Conservation (phyloP, 106 monocot species). For the Hemerocallis citrina region DNA sequence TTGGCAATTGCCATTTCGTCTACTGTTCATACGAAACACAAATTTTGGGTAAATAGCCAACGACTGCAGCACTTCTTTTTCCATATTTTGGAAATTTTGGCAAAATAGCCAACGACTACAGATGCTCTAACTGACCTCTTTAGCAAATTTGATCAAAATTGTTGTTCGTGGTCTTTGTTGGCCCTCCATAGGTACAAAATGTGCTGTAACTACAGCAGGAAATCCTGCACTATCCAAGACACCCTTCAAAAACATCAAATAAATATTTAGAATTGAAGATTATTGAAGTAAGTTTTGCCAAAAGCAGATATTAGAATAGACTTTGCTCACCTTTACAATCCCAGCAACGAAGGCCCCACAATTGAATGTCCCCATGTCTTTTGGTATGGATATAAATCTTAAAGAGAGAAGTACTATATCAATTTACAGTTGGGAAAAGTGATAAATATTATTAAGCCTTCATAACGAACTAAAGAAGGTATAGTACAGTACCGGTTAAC, state of each 20-base stretch:
- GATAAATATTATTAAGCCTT: background rate
- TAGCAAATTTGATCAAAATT: conserved; percentile 95
- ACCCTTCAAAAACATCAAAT: conserved; percentile 44
- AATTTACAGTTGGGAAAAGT: background rate
- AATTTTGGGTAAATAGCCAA: too few relatives aligned
- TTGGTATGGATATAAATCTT: conserved; percentile 91
- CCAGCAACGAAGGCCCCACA: conserved; percentile 99
- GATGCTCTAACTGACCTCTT: conserved; percentile 79
- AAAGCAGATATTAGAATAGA: background rate
- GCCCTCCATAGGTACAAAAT: conserved; percentile 94
- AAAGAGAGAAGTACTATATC: background rate
- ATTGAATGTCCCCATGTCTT: conserved; percentile 98
- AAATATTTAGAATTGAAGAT: conserved; percentile 1
- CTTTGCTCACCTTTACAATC: conserved; percentile 61
- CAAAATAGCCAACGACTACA: too few relatives aligned
- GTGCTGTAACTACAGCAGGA: conserved; percentile 94
- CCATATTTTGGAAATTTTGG: too few relatives aligned
- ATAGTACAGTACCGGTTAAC: conserved; percentile 61
- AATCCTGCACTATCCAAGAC: conserved; percentile 86
- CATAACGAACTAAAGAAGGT: background rate
- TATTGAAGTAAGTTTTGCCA: background rate
- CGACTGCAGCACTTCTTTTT: too few relatives aligned
- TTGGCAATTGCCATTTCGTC: too few relatives aligned
- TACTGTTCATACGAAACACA: too few relatives aligned
- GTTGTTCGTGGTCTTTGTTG: conserved; percentile 89